Evolutionary conservation across 1,139 yeast species (phyloP).

Genomic region (Scheffersomyces stambukii): DNA sequence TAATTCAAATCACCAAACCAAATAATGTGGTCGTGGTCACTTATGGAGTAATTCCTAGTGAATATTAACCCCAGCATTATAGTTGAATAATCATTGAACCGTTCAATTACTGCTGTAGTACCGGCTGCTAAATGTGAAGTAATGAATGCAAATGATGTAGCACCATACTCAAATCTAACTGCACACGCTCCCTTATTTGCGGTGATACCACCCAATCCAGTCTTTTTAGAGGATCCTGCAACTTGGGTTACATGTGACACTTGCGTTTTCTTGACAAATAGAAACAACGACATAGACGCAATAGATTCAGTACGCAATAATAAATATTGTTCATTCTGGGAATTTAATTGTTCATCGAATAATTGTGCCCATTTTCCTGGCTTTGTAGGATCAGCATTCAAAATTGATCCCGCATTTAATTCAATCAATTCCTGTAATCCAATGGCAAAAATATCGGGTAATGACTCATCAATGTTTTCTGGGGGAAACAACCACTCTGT

Average conservation of each 20-base stretch:
- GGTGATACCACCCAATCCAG: slow-evolving; percentile 89
- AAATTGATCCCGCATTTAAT: slow-evolving; percentile 77
- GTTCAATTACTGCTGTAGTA: slow-evolving; percentile 71
- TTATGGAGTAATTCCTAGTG: slow-evolving; percentile 62
- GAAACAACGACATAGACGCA: slow-evolving; percentile 40
- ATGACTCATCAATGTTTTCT: slow-evolving; percentile 38
- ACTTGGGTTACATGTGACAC: slow-evolving; percentile 65
- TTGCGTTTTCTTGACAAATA: slow-evolving; percentile 40
- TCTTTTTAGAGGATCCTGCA: slow-evolving; percentile 77
- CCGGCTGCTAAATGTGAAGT: slow-evolving; percentile 97
- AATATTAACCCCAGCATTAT: slow-evolving; percentile 75
- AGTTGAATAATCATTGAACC: slow-evolving; percentile 84
- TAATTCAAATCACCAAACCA: slow-evolving; percentile 98
- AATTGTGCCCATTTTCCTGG: slow-evolving; percentile 62
- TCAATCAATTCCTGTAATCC: slow-evolving; percentile 95
- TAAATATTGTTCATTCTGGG: slow-evolving; percentile 31
- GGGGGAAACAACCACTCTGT: slow-evolving; percentile 81
- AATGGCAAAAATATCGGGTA: slow-evolving; percentile 73
- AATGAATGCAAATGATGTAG: slow-evolving; percentile 76
- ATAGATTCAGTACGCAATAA: slow-evolving; percentile 42
- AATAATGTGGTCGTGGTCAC: slow-evolving; percentile 79
- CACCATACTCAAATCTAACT: slow-evolving; percentile 71
- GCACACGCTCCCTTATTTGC: slow-evolving; percentile 94
- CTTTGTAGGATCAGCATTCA: slow-evolving; percentile 63
- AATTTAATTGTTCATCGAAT: slow-evolving; percentile 54